phyloP scores from a whole-genome alignment of 2,329 filamentous ascomycete genomes.

The Fusarium marasasianum region DNA sequence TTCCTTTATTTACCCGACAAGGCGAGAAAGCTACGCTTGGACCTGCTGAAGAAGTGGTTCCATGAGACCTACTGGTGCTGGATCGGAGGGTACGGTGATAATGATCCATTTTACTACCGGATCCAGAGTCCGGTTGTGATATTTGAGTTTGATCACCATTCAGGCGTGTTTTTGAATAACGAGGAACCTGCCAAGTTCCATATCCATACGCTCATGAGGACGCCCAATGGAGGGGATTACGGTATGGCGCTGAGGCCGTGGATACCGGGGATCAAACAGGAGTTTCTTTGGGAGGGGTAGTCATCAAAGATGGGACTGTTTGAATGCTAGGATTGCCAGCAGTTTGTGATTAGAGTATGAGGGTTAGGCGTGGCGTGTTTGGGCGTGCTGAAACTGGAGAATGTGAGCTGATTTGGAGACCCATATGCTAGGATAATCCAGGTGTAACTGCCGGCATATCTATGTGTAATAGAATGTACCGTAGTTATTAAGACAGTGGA shows the following conservation, averaged over 20 bases:
- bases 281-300: slow-evolving; percentile 36
- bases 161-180: slow-evolving; percentile 80
- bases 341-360: no score
- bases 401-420: neutral
- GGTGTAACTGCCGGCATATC: no score
- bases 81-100: slow-evolving; percentile 75
- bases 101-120: slow-evolving; percentile 80
- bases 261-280: slow-evolving; percentile 46
- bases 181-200: slow-evolving; percentile 79
- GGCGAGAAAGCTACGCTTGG: slow-evolving; percentile 64
- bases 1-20: slow-evolving; percentile 71
- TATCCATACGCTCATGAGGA: slow-evolving; percentile 77
- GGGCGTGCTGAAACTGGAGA: neutral
- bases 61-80: slow-evolving; percentile 82
- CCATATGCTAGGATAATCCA: accelerated
- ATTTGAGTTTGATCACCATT: slow-evolving; percentile 83
- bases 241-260: slow-evolving; percentile 62
- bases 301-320: accelerated
- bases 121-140: slow-evolving; percentile 80
- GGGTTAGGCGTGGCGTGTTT: no score
- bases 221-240: slow-evolving; percentile 81
- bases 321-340: neutral
- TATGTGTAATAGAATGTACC: no score
- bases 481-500: no score
- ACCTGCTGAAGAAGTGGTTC: slow-evolving; percentile 64